phyloP scores from a whole-genome alignment of 768 basidiomycete species.

The Galerina marginata region DNA sequence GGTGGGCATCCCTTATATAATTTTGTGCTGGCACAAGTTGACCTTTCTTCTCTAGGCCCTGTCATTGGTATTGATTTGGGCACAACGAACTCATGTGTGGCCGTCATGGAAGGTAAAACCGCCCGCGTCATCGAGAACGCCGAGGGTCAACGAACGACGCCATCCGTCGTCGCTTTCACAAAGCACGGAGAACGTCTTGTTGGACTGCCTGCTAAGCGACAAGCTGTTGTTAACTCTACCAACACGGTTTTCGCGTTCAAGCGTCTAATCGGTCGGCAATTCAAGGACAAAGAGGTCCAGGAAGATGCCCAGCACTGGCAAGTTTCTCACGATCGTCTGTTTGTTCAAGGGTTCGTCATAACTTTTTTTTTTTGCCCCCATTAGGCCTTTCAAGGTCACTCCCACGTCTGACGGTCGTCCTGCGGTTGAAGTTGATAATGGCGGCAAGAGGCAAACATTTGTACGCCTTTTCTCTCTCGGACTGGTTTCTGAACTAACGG shows the following conservation, averaged over 20 bases:
- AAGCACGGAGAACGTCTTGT: constrained; percentile 97
- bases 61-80: constrained; percentile 98
- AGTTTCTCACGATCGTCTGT: constrained; percentile 23
- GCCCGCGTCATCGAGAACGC: constrained; percentile 96
- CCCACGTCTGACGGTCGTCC: constrained; percentile 75
- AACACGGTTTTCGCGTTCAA: constrained; percentile 97
- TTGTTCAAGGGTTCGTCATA: neutral
- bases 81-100: constrained; percentile 90
- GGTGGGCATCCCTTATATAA: constrained; percentile 46
- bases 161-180: constrained; percentile 98
- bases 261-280: constrained; percentile 93
- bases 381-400: constrained; percentile 84
- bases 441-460: constrained; percentile 80
- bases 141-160: constrained; percentile 97
- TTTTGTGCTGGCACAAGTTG: constrained; percentile 3
- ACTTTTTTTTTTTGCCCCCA: neutral
- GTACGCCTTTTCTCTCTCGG: constrained; percentile 41
- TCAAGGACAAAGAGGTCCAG: constrained; percentile 91
- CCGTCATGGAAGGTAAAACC: constrained; percentile 95
- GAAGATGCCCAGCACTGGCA: constrained; percentile 88
- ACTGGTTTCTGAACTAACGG: constrained; percentile 9
- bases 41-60: constrained; percentile 55
- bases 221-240: constrained; percentile 92
- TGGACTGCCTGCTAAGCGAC: constrained; percentile 95
- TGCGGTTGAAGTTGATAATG: constrained; percentile 84